Evolutionary conservation across 164 flowering plant species (phyloP), one percentile per base, ranked within the genome.

Genomic region (Saururus chinensis): DNA sequence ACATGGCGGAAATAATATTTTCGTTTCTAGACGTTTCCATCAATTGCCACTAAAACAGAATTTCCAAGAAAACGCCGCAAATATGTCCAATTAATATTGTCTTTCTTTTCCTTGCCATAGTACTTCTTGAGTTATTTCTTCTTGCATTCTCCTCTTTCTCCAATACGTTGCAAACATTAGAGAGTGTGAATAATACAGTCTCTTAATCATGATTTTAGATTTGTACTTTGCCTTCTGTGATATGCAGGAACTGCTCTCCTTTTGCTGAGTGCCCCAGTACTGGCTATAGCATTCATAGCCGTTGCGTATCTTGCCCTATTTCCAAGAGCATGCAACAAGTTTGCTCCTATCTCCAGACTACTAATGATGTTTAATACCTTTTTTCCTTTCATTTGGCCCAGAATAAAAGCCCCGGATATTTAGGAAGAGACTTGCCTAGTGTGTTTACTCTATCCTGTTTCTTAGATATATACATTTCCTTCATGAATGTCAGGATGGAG

Each of bases 181-280:
- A n/a, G n/a, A n/a, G n/a, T n/a, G n/a, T n/a, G 37, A 30, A 2
- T 30, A 30, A 6, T 30, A 30, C 37, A 30, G 2, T 30, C 37
- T 30, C 37, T 30, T 30, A 30, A 30, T 30, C 6, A 30, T 30
- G 6, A 6, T 30, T 30, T 6, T 30, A 30, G 6, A 30, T 30
- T 30, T 30, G 37, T 30, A 30, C 37, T 30, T 30, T 30, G 37
- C 37, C 42, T 7, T 56, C 2, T 56, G 20, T 54, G 12, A 66
- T 51, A n/a, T 77, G 77, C 85, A 89, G 98, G 96, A 60, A 79
- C 83, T 62, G 25, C 76, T 1, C 82, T 89, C 69, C 58, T 87
- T 57, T 1, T 72, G 14, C 82, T 78, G 78, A 78, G 89, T 59
- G 91, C 72, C 57, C 96, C 98, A 12, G 30, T 89, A 72, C 75